These are phyloP conservation scores for Tilletia caries DNA, from an alignment of 1,284 basidiomycete genomes.

Conservation along the genomic window DNA sequence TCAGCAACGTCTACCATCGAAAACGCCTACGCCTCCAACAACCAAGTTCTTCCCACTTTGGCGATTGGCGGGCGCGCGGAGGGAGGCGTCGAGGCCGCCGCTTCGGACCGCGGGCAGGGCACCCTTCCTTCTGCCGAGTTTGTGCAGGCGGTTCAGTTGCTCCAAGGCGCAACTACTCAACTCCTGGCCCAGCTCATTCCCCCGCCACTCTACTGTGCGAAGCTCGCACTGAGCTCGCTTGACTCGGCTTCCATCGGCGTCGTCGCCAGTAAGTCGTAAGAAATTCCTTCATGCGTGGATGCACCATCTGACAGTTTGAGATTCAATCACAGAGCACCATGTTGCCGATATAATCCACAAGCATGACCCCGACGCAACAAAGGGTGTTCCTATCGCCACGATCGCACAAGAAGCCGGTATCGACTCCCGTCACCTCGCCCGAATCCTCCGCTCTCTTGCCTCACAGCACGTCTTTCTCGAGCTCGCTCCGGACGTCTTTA, in stretches of 20 bases:
- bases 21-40: not conserved
- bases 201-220: not conserved
- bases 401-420: not conserved
- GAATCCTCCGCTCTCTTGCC: conserved; percentile 12
- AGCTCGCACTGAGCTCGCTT: not conserved
- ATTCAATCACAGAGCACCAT: not conserved
- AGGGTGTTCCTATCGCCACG: not conserved
- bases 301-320: not conserved
- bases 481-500: not conserved
- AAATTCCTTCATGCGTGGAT: not conserved
- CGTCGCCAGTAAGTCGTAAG: not conserved
- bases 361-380: not conserved
- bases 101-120: not conserved
- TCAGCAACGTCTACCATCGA: no score
- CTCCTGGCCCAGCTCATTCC: not conserved
- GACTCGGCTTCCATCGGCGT: not conserved
- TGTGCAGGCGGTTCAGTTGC: not conserved
- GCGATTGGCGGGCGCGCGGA: no score
- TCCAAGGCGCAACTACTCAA: not conserved
- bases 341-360: conserved; percentile 6
- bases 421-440: conserved; percentile 10
- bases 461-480: conserved; percentile 11
- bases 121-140: not conserved
- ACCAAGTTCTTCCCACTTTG: not conserved
- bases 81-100: not conserved